Conservation (phyloP, 2,329 filamentous ascomycete genomes). For the Alternaria gaisen region DNA sequence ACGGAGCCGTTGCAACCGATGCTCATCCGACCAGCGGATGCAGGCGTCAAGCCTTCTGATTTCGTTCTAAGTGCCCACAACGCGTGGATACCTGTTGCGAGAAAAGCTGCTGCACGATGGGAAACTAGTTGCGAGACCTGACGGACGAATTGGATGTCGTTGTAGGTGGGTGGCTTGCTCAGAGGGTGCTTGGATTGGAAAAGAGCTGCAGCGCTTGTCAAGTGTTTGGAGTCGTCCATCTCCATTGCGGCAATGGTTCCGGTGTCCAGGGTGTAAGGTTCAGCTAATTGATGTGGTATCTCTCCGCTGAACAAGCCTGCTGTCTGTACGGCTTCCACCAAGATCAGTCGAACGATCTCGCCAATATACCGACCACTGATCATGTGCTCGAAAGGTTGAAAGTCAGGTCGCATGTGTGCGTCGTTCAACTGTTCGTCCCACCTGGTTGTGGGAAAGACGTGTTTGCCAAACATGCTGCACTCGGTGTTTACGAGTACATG, state of each 20-base stretch:
- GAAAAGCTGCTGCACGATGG: slow-evolving; percentile 67
- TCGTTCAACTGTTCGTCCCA: slow-evolving; percentile 70
- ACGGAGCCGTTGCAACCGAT: slow-evolving; percentile 84
- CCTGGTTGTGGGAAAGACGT: slow-evolving; percentile 65
- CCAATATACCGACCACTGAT: slow-evolving; percentile 70
- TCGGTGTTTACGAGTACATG: slow-evolving; percentile 72
- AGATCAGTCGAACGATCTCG: slow-evolving; percentile 68
- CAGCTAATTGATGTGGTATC: slow-evolving; percentile 63
- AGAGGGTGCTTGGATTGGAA: slow-evolving; percentile 64
- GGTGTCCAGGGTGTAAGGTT: slow-evolving; percentile 68
- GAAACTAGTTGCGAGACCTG: slow-evolving; percentile 64
- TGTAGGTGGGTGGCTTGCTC: slow-evolving; percentile 53
- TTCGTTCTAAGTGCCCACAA: slow-evolving; percentile 66
- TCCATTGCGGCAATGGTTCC: slow-evolving; percentile 67
- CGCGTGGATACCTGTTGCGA: slow-evolving; percentile 70
- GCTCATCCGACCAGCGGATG: slow-evolving; percentile 50
- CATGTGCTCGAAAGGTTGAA: slow-evolving; percentile 72
- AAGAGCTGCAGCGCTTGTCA: slow-evolving; percentile 54
- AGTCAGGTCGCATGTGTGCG: slow-evolving; percentile 66
- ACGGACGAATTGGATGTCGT: slow-evolving; percentile 65
- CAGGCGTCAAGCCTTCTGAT: slow-evolving; percentile 55
- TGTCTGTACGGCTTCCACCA: slow-evolving; percentile 66
- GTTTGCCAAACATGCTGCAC: slow-evolving; percentile 71
- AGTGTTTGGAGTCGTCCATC: slow-evolving; percentile 52
- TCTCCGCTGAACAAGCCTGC: slow-evolving; percentile 66